These are phyloP conservation scores for Linnemannia elongata DNA, from an alignment of 192 early-diverging fungal genomes.

Conservation along the genomic window DNA sequence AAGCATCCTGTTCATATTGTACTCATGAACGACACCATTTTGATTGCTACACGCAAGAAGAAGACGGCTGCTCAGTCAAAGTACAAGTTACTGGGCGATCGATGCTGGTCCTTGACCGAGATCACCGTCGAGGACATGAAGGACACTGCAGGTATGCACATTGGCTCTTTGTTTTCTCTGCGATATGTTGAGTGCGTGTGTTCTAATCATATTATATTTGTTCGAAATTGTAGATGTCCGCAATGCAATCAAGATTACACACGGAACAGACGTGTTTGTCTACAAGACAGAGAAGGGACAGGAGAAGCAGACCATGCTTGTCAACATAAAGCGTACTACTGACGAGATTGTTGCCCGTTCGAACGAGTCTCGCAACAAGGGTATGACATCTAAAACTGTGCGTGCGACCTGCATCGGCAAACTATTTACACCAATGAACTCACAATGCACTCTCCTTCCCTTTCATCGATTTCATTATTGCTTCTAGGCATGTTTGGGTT, in stretches of 20 bases:
- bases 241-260: conserved; percentile 88
- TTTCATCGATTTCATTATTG: background rate
- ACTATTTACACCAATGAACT: background rate
- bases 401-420: background rate
- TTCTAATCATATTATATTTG: background rate
- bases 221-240: conserved; percentile 67
- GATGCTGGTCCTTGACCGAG: conserved; percentile 82
- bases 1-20: conserved; percentile 85
- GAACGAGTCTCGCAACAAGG: conserved; percentile 48
- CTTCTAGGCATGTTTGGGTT: conserved; percentile 38
- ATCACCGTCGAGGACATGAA: conserved; percentile 88
- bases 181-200: background rate
- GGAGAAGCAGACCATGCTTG: conserved; percentile 77
- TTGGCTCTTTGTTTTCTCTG: background rate
- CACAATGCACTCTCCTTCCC: background rate
- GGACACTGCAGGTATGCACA: conserved; percentile 73
- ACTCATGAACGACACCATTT: conserved; percentile 86
- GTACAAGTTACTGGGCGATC: conserved; percentile 83
- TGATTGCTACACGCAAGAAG: conserved; percentile 86
- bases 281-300: conserved; percentile 77
- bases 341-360: conserved; percentile 67
- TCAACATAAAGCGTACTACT: conserved; percentile 67
- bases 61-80: conserved; percentile 68
- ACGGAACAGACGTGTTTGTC: conserved; percentile 80
- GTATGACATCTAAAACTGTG: background rate